Evolutionary conservation across 441 rosid genomes (phyloP), one percentile per base, ranked within the genome.

Genomic region (Capsella rubella): DNA sequence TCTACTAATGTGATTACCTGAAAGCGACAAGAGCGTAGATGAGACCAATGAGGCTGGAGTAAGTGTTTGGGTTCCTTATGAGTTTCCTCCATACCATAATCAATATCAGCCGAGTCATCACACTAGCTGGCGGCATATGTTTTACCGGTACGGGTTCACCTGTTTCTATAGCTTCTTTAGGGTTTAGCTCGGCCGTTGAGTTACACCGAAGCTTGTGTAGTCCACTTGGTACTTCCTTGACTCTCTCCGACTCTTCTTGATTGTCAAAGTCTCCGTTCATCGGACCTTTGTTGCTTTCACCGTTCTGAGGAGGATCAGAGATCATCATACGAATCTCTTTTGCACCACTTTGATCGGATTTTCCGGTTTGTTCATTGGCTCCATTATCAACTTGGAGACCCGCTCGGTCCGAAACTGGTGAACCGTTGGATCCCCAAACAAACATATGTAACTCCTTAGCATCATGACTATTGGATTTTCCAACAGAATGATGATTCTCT

Each of bases 31-130:
- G 86, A 49, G 98, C 93, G 93, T 95, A 93, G 1, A 87, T 86
- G 21, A 93, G 95, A 58, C 98, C 96, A 64, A 91, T 81, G 76
- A 93, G 84, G 55, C 96, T 91, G 51, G 98, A 93, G 75, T 93
- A 93, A 35, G 98, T 91, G 82, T 93, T 93, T 39, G 98, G 98
- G 61, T 93, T 93, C 71, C 98, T 79, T n/a, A 91, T 90, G 10
- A 91, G 87, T 66, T 93, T 93, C 56, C 97, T 80, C 97, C 98
- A 90, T 46, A 91, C 98, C 97, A 93, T 91, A 0, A 90, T 91
- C 51, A 91, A 81, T 64, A 91, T 93, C 47, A 93, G 82, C 64
- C 97, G 73, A 29, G 97, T 91, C 98, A 93, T 87, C 9, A 93
- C 98, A 66, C 95, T 91, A 0, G 96, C 83, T 4, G 96, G 96